Evolutionary conservation across 495 filamentous ascomycete species (phyloP).

Genomic region (Daldinia bambusicola): DNA sequence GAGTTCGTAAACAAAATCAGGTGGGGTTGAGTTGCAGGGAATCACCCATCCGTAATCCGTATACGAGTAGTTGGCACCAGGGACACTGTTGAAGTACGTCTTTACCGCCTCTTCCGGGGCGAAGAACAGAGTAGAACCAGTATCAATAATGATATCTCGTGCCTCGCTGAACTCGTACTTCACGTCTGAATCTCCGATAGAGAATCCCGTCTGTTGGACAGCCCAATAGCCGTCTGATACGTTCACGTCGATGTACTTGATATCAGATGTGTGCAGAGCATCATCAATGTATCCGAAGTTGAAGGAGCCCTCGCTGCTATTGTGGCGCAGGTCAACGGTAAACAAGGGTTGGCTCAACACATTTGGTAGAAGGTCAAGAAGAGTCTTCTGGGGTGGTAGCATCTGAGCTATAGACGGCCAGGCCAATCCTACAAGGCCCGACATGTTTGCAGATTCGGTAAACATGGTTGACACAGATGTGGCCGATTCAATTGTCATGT

Average conservation of each 20-base stretch:
- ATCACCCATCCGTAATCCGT: conserved; percentile 69
- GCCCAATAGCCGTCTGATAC: conserved; percentile 73
- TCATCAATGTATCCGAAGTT: conserved; percentile 81
- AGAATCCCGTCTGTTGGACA: conserved; percentile 63
- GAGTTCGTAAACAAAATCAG: conserved; percentile 62
- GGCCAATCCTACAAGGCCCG: conserved; percentile 55
- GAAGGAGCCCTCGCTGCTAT: conserved; percentile 73
- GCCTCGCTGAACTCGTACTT: conserved; percentile 52
- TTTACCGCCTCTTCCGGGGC: conserved; percentile 68
- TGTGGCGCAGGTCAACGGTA: conserved; percentile 73
- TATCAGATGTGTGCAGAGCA: conserved; percentile 58
- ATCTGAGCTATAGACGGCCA: conserved; percentile 56
- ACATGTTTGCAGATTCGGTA: conserved; percentile 41
- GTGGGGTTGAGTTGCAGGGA: conserved; percentile 68
- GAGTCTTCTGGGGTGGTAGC: conserved; percentile 64
- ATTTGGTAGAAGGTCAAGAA: conserved; percentile 73
- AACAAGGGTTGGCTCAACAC: conserved; percentile 64
- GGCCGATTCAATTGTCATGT: conserved; percentile 65
- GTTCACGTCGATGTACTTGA: conserved; percentile 70
- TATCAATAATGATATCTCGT: conserved; percentile 75
- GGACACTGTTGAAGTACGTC: conserved; percentile 72
- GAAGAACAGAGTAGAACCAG: conserved; percentile 76
- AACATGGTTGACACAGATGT: conserved; percentile 45
- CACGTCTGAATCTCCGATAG: conserved; percentile 62
- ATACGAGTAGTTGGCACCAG: conserved; percentile 66